These are phyloP conservation scores for Pythium volutum DNA, from an alignment of 352 stramenopile genomes.

Conservation along the genomic window DNA sequence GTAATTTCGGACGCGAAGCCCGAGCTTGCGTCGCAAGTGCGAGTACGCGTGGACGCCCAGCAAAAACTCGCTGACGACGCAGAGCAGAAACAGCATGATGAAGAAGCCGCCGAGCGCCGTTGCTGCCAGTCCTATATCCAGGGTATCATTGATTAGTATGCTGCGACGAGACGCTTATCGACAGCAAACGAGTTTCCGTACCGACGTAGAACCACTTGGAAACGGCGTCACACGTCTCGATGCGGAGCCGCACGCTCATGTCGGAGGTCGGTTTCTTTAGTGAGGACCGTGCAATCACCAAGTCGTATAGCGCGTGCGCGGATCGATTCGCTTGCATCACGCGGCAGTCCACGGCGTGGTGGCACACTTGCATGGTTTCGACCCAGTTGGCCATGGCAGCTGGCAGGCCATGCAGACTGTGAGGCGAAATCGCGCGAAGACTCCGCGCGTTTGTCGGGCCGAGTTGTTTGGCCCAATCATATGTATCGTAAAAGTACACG, in stretches of 20 bases:
- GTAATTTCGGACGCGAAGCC: neutral
- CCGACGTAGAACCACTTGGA: slow-evolving; percentile 21
- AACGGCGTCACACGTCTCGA: slow-evolving; percentile 10
- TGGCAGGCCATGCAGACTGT: neutral
- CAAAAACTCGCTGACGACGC: slow-evolving; percentile 15
- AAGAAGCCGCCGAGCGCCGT: slow-evolving; percentile 19
- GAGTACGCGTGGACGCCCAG: slow-evolving; percentile 10
- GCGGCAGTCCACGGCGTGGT: neutral
- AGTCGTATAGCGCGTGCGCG: slow-evolving; percentile 12
- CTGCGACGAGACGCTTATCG: neutral
- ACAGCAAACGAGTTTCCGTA: neutral
- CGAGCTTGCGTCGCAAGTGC: slow-evolving; percentile 1
- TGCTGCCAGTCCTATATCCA: neutral
- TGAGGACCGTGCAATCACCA: slow-evolving; percentile 12
- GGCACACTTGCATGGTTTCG: slow-evolving; percentile 11
- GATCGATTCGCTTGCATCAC: slow-evolving; percentile 4
- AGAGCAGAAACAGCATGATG: slow-evolving; percentile 18
- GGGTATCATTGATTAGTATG: neutral
- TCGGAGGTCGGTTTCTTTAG: neutral
- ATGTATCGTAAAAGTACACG: slow-evolving; percentile 48
- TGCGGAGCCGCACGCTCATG: slow-evolving; percentile 3
- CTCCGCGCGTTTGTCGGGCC: neutral
- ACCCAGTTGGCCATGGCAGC: neutral
- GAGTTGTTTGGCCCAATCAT: slow-evolving; percentile 2
- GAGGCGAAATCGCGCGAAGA: neutral